Evolutionary conservation across 2,329 filamentous ascomycete species (phyloP).

Genomic region (Colletotrichum horii): DNA sequence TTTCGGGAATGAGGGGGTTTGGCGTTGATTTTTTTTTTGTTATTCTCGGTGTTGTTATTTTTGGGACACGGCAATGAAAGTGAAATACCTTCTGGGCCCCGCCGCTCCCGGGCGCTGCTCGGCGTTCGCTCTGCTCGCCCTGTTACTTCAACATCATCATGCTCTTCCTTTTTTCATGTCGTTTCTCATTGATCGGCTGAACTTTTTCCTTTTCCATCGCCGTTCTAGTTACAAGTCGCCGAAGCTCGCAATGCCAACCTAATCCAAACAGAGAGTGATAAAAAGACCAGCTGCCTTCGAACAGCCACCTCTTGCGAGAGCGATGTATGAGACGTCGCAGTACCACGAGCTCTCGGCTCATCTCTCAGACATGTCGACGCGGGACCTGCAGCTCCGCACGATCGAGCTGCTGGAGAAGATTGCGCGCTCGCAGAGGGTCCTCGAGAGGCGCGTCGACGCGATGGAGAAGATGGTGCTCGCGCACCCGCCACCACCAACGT

Average conservation of each 20-base stretch:
- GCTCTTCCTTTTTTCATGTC: background rate
- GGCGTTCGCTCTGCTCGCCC: background rate
- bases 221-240: background rate
- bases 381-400: background rate
- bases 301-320: background rate
- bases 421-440: conserved; percentile 1
- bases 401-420: conserved; percentile 12
- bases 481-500: background rate
- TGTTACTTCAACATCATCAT: background rate
- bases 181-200: background rate
- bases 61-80: background rate
- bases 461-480: background rate
- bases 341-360: background rate
- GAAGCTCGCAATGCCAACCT: background rate
- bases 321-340: background rate
- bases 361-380: background rate
- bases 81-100: background rate
- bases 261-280: background rate
- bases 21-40: background rate
- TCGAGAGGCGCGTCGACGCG: background rate
- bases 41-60: background rate
- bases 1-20: background rate
- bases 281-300: background rate
- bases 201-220: background rate
- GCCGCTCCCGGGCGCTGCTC: background rate